phyloP scores from a whole-genome alignment of 345 rosid species.

The Hevea brasiliensis region DNA sequence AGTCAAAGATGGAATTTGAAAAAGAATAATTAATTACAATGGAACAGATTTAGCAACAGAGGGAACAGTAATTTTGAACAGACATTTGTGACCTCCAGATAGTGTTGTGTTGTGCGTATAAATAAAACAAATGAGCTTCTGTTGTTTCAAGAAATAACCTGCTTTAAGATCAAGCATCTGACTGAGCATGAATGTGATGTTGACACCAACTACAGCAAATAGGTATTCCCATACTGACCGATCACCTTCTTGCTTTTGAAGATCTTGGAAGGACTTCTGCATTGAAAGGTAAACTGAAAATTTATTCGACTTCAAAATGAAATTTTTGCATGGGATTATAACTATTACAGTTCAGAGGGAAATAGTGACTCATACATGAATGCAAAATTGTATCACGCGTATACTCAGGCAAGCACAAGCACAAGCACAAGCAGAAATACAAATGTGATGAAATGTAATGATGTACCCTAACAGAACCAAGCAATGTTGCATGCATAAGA shows the following conservation, averaged over 20 bases:
- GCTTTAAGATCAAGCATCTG: constrained; percentile 99
- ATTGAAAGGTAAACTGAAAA: constrained; percentile 4
- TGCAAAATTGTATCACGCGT: neutral
- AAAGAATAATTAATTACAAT: no score
- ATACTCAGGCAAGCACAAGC: neutral
- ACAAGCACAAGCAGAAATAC: no score
- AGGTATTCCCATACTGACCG: constrained; percentile 99
- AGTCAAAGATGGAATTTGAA: neutral
- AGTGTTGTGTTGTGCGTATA: neutral
- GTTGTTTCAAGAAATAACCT: constrained; percentile 40
- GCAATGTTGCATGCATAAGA: neutral
- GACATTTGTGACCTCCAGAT: neutral
- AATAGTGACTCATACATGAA: neutral
- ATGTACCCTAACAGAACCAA: neutral
- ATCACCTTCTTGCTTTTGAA: constrained; percentile 87
- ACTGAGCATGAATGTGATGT: constrained; percentile 95
- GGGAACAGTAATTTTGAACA: neutral
- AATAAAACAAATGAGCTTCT: neutral
- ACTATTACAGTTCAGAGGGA: neutral
- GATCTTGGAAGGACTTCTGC: constrained; percentile 91
- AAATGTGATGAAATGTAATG: neutral
- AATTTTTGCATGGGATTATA: neutral
- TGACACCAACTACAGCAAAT: constrained; percentile 98
- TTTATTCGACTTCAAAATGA: neutral
- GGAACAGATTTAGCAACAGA: no score